Evolutionary conservation across 1,284 basidiomycete genomes (phyloP).

Genomic region (Paramarasmius palmivorus): DNA sequence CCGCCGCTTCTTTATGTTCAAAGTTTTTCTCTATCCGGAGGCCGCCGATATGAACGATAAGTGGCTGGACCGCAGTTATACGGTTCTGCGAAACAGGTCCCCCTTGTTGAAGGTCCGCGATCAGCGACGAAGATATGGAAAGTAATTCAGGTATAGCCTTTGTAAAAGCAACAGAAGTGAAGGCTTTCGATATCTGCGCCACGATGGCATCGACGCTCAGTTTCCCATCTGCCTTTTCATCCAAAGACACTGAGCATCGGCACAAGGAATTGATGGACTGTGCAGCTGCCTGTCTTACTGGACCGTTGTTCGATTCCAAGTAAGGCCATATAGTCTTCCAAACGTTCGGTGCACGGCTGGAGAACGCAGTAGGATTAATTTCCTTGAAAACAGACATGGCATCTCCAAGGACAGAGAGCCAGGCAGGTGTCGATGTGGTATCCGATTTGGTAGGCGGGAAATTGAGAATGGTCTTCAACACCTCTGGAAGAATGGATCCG

Average conservation of each 20-base stretch:
- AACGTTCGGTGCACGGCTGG: conserved; percentile 58
- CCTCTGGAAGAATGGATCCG: conserved; percentile 58
- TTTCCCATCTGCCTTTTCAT: conserved; percentile 36
- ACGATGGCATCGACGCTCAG: conserved; percentile 66
- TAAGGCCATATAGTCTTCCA: conserved; percentile 81
- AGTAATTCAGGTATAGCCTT: conserved; percentile 75
- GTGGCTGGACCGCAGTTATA: conserved; percentile 68
- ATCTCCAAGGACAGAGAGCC: conserved; percentile 73
- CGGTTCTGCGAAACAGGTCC: conserved; percentile 58
- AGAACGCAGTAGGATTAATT: conserved; percentile 48
- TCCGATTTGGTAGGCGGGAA: conserved; percentile 75
- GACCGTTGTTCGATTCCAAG: conserved; percentile 60
- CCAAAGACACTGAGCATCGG: conserved; percentile 62
- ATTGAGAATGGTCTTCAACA: conserved; percentile 73
- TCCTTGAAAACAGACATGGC: conserved; percentile 63
- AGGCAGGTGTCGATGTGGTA: conserved; percentile 61
- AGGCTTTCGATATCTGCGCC: conserved; percentile 59
- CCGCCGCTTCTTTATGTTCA: conserved; percentile 89
- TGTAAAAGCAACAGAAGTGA: conserved; percentile 71
- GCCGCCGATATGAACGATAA: conserved; percentile 78
- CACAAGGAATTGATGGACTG: conserved; percentile 64
- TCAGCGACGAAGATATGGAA: conserved; percentile 57
- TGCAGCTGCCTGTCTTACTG: conserved; percentile 63
- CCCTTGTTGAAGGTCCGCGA: conserved; percentile 45
- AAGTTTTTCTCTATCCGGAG: conserved; percentile 82